Conservation (phyloP, 805 yeast genomes). For the Metschnikowia lochheadii region DNA sequence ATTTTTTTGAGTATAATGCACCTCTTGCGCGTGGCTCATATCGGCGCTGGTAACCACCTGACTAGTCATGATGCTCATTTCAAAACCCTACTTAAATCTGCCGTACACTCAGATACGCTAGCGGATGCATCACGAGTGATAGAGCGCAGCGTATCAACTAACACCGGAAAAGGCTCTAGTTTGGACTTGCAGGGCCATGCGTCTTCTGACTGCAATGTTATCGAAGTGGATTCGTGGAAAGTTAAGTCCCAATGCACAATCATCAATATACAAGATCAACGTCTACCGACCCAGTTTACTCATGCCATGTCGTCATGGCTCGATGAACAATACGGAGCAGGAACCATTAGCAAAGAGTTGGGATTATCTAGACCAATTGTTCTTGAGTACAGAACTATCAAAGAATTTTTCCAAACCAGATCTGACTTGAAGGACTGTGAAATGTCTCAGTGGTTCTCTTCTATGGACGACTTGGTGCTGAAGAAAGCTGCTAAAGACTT, state of each 20-base stretch:
- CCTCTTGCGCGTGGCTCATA: constrained; percentile 30
- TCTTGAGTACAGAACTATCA: constrained; percentile 10
- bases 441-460: background rate
- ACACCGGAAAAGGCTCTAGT: constrained; percentile 49
- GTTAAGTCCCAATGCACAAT: constrained; percentile 14
- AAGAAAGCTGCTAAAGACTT: background rate
- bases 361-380: constrained; percentile 37
- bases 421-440: background rate
- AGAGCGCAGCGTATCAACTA: constrained; percentile 42
- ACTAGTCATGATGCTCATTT: constrained; percentile 17
- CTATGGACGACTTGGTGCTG: background rate
- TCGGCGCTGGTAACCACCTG: constrained; percentile 51
- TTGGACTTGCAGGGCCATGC: constrained; percentile 39
- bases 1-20: constrained; percentile 5
- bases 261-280: constrained; percentile 12
- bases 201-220: constrained; percentile 42
- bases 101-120: constrained; percentile 18
- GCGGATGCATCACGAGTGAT: constrained; percentile 19
- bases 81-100: constrained; percentile 25
- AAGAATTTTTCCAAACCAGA: background rate
- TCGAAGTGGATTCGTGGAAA: constrained; percentile 16
- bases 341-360: constrained; percentile 9
- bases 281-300: constrained; percentile 31
- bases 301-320: constrained; percentile 22
- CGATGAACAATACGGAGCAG: constrained; percentile 15